Percentiles rank a stretch among this genome's conserved stretches.
Conservation (phyloP, 179 eudicot genomes). For the Beta macrorhiza region DNA sequence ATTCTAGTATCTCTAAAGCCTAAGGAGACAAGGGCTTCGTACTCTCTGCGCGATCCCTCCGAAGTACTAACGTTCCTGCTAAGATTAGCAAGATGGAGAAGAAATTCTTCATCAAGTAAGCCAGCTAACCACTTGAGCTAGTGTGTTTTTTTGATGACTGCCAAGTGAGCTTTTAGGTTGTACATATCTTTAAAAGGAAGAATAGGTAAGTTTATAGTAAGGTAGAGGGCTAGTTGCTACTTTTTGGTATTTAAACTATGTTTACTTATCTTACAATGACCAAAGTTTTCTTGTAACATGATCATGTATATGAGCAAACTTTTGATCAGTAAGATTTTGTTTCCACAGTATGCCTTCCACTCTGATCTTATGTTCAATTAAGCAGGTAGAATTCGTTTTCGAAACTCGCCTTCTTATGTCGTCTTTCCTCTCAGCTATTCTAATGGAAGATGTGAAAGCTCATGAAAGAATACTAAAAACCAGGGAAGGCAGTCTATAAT, state of each 20-base stretch:
- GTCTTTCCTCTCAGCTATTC: neutral
- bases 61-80: slow-evolving; percentile 65
- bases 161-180: slow-evolving; percentile 31
- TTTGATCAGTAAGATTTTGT: neutral
- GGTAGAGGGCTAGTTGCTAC: neutral
- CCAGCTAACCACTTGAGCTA: slow-evolving; percentile 30
- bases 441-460: neutral
- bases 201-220: neutral
- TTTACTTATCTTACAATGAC: neutral
- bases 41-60: slow-evolving; percentile 69
- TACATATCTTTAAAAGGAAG: slow-evolving; percentile 13
- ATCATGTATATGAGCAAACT: neutral
- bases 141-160: slow-evolving; percentile 30
- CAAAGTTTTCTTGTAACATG: slow-evolving; percentile 11
- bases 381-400: neutral
- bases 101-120: slow-evolving; percentile 22
- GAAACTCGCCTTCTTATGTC: neutral
- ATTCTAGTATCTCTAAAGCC: slow-evolving; percentile 62
- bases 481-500: no score
- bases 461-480: neutral
- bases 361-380: neutral
- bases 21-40: slow-evolving; percentile 59
- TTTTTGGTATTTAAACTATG: neutral
- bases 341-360: neutral
- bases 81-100: slow-evolving; percentile 49